phyloP scores from a whole-genome alignment of 768 basidiomycete genomes.

The Amanita rubescens region DNA sequence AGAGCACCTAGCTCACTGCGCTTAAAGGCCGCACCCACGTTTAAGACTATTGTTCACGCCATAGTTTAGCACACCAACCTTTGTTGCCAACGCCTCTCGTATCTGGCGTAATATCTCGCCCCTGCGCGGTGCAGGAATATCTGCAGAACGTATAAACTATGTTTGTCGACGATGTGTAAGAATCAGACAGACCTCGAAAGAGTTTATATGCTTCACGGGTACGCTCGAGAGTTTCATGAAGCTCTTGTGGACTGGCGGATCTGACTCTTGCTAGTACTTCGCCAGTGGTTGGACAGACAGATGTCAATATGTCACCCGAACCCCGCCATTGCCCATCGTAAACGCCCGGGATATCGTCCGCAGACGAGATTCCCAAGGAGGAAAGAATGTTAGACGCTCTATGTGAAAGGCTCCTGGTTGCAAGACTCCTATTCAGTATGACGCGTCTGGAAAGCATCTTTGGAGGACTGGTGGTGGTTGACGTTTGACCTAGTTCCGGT shows the following conservation, averaged over 20 bases:
- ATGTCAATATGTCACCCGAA: slow-evolving; percentile 60
- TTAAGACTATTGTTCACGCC: slow-evolving; percentile 9
- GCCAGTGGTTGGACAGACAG: slow-evolving; percentile 81
- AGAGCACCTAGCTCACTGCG: slow-evolving; percentile 74
- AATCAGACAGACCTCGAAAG: slow-evolving; percentile 46
- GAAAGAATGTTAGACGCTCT: slow-evolving; percentile 64
- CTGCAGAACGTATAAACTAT: slow-evolving; percentile 15
- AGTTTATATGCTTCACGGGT: slow-evolving; percentile 64
- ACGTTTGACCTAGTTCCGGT: neutral
- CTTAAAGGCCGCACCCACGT: slow-evolving; percentile 29
- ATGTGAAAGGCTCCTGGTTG: slow-evolving; percentile 35
- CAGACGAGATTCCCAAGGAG: slow-evolving; percentile 51
- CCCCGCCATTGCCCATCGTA: slow-evolving; percentile 83
- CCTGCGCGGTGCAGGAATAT: slow-evolving; percentile 77
- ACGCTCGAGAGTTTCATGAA: slow-evolving; percentile 58
- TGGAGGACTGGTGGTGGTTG: neutral
- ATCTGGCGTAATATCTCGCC: slow-evolving; percentile 89
- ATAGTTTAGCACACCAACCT: slow-evolving; percentile 38
- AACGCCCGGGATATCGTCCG: slow-evolving; percentile 60
- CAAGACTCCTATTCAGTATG: slow-evolving; percentile 8
- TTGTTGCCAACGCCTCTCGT: slow-evolving; percentile 68
- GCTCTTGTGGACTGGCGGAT: slow-evolving; percentile 67
- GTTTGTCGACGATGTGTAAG: neutral
- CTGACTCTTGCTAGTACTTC: slow-evolving; percentile 72
- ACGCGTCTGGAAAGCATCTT: slow-evolving; percentile 19